These are phyloP conservation scores for Scleroderma bovista DNA, from an alignment of 768 basidiomycete genomes.

Conservation along the genomic window DNA sequence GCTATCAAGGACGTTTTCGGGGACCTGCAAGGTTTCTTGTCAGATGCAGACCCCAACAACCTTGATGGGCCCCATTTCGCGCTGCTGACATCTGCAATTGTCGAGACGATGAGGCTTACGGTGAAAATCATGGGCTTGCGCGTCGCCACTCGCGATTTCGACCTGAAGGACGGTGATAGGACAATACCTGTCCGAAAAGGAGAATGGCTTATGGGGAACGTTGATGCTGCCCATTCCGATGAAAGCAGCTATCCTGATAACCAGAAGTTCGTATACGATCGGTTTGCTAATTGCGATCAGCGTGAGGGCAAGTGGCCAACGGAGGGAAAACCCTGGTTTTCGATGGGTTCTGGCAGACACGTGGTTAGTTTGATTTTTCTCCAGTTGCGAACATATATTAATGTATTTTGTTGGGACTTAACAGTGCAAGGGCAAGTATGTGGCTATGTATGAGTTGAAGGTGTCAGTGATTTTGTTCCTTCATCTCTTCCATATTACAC, in stretches of 20 bases:
- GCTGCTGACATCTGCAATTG: conserved; percentile 19
- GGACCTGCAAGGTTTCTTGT: conserved; percentile 10
- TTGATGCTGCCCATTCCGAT: not conserved
- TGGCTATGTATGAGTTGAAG: not conserved
- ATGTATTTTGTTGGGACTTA: not conserved
- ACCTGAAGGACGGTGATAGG: conserved; percentile 6
- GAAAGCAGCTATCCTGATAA: conserved; percentile 7
- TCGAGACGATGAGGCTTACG: conserved; percentile 23
- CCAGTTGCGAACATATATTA: not conserved
- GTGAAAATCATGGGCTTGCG: conserved; percentile 13
- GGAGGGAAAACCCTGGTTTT: conserved; percentile 7
- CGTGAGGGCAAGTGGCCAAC: conserved; percentile 12
- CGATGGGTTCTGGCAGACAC: conserved; percentile 16
- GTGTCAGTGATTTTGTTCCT: not conserved
- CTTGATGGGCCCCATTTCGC: conserved; percentile 15
- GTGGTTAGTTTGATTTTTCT: conserved; percentile 7
- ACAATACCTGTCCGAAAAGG: not conserved
- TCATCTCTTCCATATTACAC: not conserved
- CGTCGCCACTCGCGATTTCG: conserved; percentile 12
- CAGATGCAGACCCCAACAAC: conserved; percentile 4
- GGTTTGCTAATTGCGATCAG: conserved; percentile 16
- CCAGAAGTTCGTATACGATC: conserved; percentile 14
- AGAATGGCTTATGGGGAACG: not conserved
- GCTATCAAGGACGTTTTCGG: conserved; percentile 10
- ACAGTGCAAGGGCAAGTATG: not conserved